Percentiles rank a stretch among this genome's conserved stretches.
phyloP scores from a whole-genome alignment of 1,284 basidiomycete genomes.

The Ceratobasidium theobromae region DNA sequence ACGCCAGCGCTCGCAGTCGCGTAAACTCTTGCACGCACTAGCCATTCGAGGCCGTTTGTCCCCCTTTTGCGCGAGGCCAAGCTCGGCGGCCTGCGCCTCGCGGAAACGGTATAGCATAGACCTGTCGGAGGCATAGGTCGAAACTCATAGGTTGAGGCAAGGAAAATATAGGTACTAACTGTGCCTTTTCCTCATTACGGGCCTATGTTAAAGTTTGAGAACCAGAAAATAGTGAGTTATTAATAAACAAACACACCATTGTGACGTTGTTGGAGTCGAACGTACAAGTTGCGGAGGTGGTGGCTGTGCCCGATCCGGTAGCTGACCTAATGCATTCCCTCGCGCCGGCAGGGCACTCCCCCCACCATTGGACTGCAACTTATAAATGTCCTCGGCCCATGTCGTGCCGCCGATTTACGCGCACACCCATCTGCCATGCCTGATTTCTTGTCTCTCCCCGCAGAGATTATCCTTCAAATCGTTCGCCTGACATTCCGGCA shows the following conservation, averaged over 20 bases:
- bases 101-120: conserved; percentile 99
- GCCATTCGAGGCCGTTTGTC: conserved; percentile 90
- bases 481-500: conserved; percentile 11
- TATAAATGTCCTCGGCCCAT: conserved; percentile 27
- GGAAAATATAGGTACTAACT: conserved; percentile 45
- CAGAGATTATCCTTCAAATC: conserved; percentile 31
- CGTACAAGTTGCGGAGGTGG: conserved; percentile 3
- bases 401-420: conserved; percentile 2
- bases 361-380: conserved; percentile 7
- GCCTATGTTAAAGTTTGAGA: conserved; percentile 55
- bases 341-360: too few species aligned
- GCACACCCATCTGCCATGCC: conserved; percentile 15
- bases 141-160: not conserved
- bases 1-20: conserved; percentile 94
- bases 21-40: conserved; percentile 82
- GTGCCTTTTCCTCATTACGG: conserved; percentile 96
- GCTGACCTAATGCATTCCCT: conserved; percentile 4
- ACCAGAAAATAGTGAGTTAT: not conserved
- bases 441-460: conserved; percentile 6
- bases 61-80: conserved; percentile 79
- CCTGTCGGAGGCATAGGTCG: conserved; percentile 36
- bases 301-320: conserved; percentile 15
- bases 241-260: conserved; percentile 6
- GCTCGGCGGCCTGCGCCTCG: conserved; percentile 93
- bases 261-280: conserved; percentile 9